Evolutionary conservation across 352 stramenopile genomes (phyloP), one percentile per base, ranked within the genome.

Genomic region (Phytophthora sp.): DNA sequence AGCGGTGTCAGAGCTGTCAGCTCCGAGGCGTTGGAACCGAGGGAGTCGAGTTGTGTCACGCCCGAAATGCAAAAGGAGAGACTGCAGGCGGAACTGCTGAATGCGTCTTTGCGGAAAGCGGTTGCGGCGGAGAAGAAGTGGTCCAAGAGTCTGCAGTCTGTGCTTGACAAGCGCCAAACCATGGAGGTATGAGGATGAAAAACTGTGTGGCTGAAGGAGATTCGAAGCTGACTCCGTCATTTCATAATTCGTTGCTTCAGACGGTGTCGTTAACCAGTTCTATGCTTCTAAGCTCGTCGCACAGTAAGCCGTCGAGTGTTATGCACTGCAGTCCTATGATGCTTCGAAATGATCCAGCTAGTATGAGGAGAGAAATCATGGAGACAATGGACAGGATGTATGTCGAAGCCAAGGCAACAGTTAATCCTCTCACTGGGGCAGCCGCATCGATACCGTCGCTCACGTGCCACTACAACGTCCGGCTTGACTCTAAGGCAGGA

Each of bases 321-420:
- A 30, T 51, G 20, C 11, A 48, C 44, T 26, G n/a, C 30, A 54
- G 28, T 53, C 37, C 37, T 9, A 9, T 27, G 1, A 20, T 26
- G 11, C 39, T 71, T 4, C 31, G 15, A 23, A 24, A 57, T 24
- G 61, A 68, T 18, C 66, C 39, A 21, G 54, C 26, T 18, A 49
- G 54, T 8, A 15, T 71, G 27, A 66, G 51, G 30, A 56, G 15
- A 60, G 66, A 71, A 21, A 74, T 64, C 24, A 67, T 63, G 37
- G 32, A 26, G 20, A 27, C 39, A 5, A 68, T 74, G 66, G 54
- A 71, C 15, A 55, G 62, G 26, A 61, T 74, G 49, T 74, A 74
- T 23, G 20, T 52, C 35, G 60, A 74, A 68, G 66, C 61, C 4
- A 74, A 71, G 46, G 50, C 41, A 2, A 63, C 51, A 6, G 46